A percentile compares a stretch with the other conserved stretches of the same genome.
These are phyloP conservation scores for Pezicula neosporulosa DNA, from an alignment of 2,329 filamentous ascomycete species.

Conservation along the genomic window DNA sequence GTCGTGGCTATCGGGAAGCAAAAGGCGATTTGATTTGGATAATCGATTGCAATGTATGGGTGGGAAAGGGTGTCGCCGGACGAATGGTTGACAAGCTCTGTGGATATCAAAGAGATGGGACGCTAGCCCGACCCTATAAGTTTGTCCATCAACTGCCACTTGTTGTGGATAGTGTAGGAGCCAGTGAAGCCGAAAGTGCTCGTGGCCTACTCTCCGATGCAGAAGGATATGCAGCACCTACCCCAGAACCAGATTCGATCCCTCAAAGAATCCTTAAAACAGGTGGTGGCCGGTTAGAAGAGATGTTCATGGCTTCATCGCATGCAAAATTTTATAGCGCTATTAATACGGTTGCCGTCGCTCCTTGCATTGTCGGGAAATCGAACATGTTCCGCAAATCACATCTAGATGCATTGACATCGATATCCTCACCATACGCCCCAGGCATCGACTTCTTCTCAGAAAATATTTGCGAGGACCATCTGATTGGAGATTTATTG, in stretches of 20 bases:
- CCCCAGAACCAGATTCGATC: constrained; percentile 27
- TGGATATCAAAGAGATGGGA: constrained; percentile 56
- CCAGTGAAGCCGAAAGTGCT: constrained; percentile 19
- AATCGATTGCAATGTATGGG: constrained; percentile 95
- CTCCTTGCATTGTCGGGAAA: constrained; percentile 93
- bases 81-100: constrained; percentile 87
- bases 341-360: constrained; percentile 88
- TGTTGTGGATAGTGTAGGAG: constrained; percentile 68
- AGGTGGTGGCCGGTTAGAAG: constrained; percentile 83
- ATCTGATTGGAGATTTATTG: constrained; percentile 87
- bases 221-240: constrained; percentile 11
- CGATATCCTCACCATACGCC: constrained; percentile 35
- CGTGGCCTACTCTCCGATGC: constrained; percentile 17
- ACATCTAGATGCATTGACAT: constrained; percentile 75
- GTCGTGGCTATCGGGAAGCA: constrained; percentile 84
- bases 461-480: constrained; percentile 95
- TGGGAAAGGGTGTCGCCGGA: constrained; percentile 72
- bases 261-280: constrained; percentile 22
- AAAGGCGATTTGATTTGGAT: constrained; percentile 90
- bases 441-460: constrained; percentile 90
- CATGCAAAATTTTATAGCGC: constrained; percentile 98
- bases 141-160: constrained; percentile 94
- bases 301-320: constrained; percentile 88
- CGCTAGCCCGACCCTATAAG: constrained; percentile 63
- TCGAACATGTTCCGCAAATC: constrained; percentile 97